phyloP scores from a whole-genome alignment of 2,329 filamentous ascomycete species.

The Exophiala lecanii-corni region DNA sequence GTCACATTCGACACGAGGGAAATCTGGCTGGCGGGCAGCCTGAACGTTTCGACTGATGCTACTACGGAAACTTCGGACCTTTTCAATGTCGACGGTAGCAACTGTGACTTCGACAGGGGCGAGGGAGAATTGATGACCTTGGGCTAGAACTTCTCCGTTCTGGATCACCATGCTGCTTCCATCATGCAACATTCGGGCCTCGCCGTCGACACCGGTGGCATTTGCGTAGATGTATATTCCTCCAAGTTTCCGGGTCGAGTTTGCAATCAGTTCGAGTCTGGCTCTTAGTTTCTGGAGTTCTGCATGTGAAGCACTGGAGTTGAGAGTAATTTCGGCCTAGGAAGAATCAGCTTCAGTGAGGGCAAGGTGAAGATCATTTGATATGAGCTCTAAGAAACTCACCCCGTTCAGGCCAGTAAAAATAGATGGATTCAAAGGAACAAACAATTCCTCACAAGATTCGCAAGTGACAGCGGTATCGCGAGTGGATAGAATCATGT shows the following conservation, averaged over 20 bases:
- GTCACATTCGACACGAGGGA: slow-evolving; percentile 42
- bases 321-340: slow-evolving; percentile 62
- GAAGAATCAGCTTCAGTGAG: not conserved
- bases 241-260: slow-evolving; percentile 53
- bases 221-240: slow-evolving; percentile 57
- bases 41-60: slow-evolving; percentile 31
- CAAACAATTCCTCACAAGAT: slow-evolving; percentile 67
- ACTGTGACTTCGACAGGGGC: slow-evolving; percentile 59
- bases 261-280: slow-evolving; percentile 59
- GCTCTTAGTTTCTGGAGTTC: slow-evolving; percentile 63
- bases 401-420: slow-evolving; percentile 52
- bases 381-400: too few species aligned
- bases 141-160: slow-evolving; percentile 29
- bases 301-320: slow-evolving; percentile 65
- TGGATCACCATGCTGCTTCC: slow-evolving; percentile 25
- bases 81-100: slow-evolving; percentile 66
- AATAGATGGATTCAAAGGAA: slow-evolving; percentile 28
- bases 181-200: slow-evolving; percentile 20
- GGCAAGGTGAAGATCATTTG: too few species aligned
- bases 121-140: slow-evolving; percentile 28
- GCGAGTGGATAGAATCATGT: slow-evolving; percentile 57
- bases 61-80: slow-evolving; percentile 55
- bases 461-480: slow-evolving; percentile 61
- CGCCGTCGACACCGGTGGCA: slow-evolving; percentile 42
- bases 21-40: slow-evolving; percentile 37